Base-by-base conservation (phyloP, 2,329 filamentous ascomycete genomes). In the Calonectria multiphialidica region DNA sequence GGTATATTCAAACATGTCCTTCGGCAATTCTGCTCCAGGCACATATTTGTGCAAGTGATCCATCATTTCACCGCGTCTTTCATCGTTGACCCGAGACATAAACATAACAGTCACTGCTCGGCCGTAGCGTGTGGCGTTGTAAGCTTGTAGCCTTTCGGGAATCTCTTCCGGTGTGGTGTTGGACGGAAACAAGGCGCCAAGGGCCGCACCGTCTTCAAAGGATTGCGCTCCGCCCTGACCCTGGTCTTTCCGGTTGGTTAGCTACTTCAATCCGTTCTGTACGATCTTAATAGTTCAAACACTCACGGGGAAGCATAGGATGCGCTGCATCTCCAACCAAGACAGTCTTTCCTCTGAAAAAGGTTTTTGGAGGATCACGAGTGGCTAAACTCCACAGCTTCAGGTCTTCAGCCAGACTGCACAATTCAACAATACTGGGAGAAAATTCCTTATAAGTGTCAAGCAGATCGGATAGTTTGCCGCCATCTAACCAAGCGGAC, bases 141-240 rank as follows among this genome's bases (percentile, higher is more conserved):
- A 74, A 2, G 66, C 37, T 3, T 62, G 40, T 1, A 74, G 18
- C 0, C 66, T 55, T 8, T 33, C 12, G 1, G 70, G 47, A 1
- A 74, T 44, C 18, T 74, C 40, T 8, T 63, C 55, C 3, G 40
- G 18, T 1, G 49, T 67, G 12, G 62, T 72, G 9, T 53, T 10
- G 0, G 30, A 44, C 0, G 72, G 61, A 23, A 74, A 70, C 8
- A 74, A 7, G 2, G 61, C 16, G 0, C 72, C 72, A 2, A 74
- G 61, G 9, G 72, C 72, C 2, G 72, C 72, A 0, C 66, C 70
- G 13, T 74, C 72, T 18, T 74, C 72, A 4, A 74, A 44, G 0
- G 70, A 70, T 21, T 72, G 70, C 4, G 70, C 72, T 8, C 66
- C 72, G 2, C 72, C 72, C 28, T 74, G 72, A 6, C 70, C 72